Base-by-base conservation (phyloP, 192 early-diverging fungal genomes). In the Dissophora globulifera region DNA sequence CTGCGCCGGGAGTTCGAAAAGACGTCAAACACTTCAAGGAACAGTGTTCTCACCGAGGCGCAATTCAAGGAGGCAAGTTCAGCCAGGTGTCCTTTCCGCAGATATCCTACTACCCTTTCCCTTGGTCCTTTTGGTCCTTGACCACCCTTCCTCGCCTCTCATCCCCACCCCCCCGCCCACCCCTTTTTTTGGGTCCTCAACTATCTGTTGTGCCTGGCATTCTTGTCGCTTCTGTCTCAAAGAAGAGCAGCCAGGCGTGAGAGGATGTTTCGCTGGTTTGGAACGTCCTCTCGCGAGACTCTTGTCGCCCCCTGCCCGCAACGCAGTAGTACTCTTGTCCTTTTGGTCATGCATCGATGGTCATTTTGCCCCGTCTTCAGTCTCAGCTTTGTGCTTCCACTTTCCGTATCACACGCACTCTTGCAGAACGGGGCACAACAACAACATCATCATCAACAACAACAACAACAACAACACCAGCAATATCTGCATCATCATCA, bases 41-140 rank as follows among this genome's bases (percentile, higher is more conserved):
- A 69, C 57, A 78, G 59, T 65, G 84, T 82, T 27, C 86, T 92
- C 42, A 84, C 86, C 26, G 90, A 92, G 70, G 78, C 90, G 54
- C 82, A 91, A 30, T 92, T 92, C 79, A 89, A 88, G 80, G 72
- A 83, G 62, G 90, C 89, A 79, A 70, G 50, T 67, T 56, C 30
- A 27, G 7, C 12, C n/a, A n/a, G 20, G 15, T 50, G 32, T 22
- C 17, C 51, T n/a, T 26, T 55, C 5, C 32, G 23, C 43, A 5
- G 23, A n/a, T n/a, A n/a, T n/a, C n/a, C n/a, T n/a, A n/a, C n/a
- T n/a, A n/a, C n/a, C n/a, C n/a, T n/a, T n/a, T n/a, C n/a, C n/a
- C n/a, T n/a, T 45, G 50, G 23, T 51, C 50, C 17, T 29, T 26
- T 51, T 12, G 50, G 23, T 15, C 35, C 13, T 38, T 38, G 35